phyloP scores from a whole-genome alignment of 192 early-diverging fungal species.

The Obelidium mucronatum region DNA sequence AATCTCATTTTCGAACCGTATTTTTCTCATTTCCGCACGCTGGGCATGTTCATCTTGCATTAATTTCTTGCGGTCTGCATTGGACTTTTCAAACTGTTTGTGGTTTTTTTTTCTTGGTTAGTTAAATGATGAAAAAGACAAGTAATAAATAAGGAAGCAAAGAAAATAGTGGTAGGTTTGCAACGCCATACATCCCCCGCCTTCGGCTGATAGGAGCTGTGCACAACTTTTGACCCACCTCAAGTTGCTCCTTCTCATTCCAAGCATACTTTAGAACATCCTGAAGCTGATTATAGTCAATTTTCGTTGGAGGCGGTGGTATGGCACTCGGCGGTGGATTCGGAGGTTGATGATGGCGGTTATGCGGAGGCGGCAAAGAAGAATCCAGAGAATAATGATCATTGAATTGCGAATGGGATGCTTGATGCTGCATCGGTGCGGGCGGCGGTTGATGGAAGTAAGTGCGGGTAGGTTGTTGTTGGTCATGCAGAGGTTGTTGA shows the following conservation, averaged over 20 bases:
- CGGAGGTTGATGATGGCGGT: background rate
- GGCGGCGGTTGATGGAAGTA: background rate
- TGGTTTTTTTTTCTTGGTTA: background rate
- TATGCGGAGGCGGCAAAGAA: background rate
- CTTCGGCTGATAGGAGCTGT: background rate
- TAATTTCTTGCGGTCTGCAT: conserved; percentile 19
- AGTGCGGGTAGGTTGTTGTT: background rate
- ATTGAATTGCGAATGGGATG: background rate
- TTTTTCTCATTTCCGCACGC: conserved; percentile 27
- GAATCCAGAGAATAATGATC: too few species aligned
- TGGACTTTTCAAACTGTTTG: conserved; percentile 34
- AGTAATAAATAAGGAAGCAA: background rate
- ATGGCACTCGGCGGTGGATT: background rate
- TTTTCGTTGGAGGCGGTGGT: conserved; percentile 8
- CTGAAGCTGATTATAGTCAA: conserved; percentile 19
- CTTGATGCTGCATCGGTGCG: background rate
- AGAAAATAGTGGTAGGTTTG: background rate
- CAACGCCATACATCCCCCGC: background rate
- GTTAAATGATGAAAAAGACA: background rate
- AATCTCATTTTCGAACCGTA: conserved; percentile 17
- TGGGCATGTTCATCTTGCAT: conserved; percentile 13
- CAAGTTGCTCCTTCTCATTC: conserved; percentile 38
- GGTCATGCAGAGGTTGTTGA: background rate
- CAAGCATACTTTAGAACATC: conserved; percentile 32
- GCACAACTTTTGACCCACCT: conserved; percentile 25